Percentiles rank a stretch among this genome's conserved stretches.
Evolutionary conservation across 768 basidiomycete genomes (phyloP).

Genomic region (Butyriboletus loyo): DNA sequence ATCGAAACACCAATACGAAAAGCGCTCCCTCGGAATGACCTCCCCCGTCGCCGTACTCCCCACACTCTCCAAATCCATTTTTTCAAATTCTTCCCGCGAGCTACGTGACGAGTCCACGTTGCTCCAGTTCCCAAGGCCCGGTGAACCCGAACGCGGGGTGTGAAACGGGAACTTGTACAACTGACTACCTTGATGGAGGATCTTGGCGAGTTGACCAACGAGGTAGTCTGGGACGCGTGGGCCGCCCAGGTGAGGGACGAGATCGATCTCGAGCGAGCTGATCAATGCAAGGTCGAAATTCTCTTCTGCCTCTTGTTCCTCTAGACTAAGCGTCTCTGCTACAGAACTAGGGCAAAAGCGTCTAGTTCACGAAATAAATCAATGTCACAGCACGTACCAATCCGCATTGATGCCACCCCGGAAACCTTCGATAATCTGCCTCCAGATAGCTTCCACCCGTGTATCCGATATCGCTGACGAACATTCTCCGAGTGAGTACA

Average conservation of each 20-base stretch:
- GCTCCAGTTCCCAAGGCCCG: constrained; percentile 5
- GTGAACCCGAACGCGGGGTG: constrained; percentile 8
- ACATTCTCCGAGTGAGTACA: background rate
- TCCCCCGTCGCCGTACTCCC: constrained; percentile 61
- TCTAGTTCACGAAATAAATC: background rate
- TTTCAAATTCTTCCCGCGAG: constrained; percentile 32
- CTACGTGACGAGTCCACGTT: constrained; percentile 6
- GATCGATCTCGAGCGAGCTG: constrained; percentile 72
- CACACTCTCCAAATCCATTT: constrained; percentile 37
- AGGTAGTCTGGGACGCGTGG: constrained; percentile 67
- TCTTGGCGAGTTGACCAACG: constrained; percentile 62
- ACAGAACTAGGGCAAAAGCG: constrained; percentile 42
- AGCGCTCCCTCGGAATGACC: constrained; percentile 72
- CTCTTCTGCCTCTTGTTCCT: constrained; percentile 74
- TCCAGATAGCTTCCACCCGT: constrained; percentile 80
- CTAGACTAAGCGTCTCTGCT: constrained; percentile 54
- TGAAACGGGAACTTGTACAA: constrained; percentile 42
- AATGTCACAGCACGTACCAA: constrained; percentile 50
- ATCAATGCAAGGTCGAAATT: constrained; percentile 84
- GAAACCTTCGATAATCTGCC: constrained; percentile 78
- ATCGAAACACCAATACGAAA: constrained; percentile 93
- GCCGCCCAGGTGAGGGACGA: constrained; percentile 74
- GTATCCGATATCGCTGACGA: constrained; percentile 54
- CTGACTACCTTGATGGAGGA: constrained; percentile 69
- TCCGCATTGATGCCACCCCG: constrained; percentile 80